Base-by-base conservation (phyloP, 2,329 filamentous ascomycete species). In the Mollisia scopiformis region DNA sequence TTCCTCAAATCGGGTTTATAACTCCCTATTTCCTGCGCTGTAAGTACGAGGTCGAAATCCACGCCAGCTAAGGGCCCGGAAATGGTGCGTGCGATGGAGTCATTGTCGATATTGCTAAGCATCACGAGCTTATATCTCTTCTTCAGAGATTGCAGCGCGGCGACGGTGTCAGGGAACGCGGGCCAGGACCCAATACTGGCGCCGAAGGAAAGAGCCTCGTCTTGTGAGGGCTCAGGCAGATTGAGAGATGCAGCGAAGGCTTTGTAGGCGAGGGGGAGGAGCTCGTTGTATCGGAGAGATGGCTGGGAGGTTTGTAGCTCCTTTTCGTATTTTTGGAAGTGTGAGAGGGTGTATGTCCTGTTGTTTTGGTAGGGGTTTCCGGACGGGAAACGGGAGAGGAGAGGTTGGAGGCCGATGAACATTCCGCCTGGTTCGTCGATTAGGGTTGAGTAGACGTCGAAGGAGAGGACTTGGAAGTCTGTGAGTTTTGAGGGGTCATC, bases 1-100 rank as follows among this genome's bases (percentile, higher is more conserved):
- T 91, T 91, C 50, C 76, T 75, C 39, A 78, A 68, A 65, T 86
- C 80, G 0, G 90, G 89, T 75, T 92, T 92, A 71, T 91, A 92
- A 19, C 79, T 82, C 0, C 89, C 88, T 19, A 92, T 83, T 30
- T 90, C 85, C 71, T 91, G 78, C 0, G 89, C 89, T 0, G 88
- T 91, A 68, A 88, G 81, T 33, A 90, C 74, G 1, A 83, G 78
- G 67, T 89, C 86, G 69, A 91, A 80, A 1, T 77, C 65, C 30
- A 82, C 75, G 1, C 77, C 78, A 37, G 78, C 66, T 1, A 88
- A 72, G 0, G 81, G 78, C 0, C 80, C 78, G 1, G 74, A 69
- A n/a, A 80, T 76, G 2, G 74, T 79, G 7, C 56, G 52, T 0
- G 72, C 66, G 64, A 88, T 86, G 0, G 81, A 83, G 2, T 70